These are phyloP conservation scores for Albophoma yamanashiensis DNA, from an alignment of 2,329 filamentous ascomycete genomes.

Conservation along the genomic window DNA sequence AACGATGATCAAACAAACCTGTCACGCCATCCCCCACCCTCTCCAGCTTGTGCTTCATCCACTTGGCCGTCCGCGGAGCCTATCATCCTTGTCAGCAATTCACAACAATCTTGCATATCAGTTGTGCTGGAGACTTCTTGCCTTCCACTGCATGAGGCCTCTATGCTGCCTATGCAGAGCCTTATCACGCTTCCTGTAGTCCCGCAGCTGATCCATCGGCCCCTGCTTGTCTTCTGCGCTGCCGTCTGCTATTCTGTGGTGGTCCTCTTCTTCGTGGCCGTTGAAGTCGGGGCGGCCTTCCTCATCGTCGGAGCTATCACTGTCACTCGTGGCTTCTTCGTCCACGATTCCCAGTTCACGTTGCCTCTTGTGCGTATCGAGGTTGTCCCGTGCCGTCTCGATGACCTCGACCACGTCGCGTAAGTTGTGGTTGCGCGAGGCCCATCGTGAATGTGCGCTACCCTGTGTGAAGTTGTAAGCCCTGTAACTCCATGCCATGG, in stretches of 20 bases:
- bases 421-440: conserved; percentile 20
- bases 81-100: conserved; percentile 4
- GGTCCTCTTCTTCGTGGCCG: conserved; percentile 16
- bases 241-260: conserved; percentile 25
- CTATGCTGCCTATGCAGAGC: conserved; percentile 54
- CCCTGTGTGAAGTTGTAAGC: conserved; percentile 12
- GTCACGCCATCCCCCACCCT: conserved; percentile 49
- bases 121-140: conserved; percentile 10
- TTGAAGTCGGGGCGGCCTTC: conserved; percentile 12
- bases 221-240: conserved; percentile 29
- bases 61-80: conserved; percentile 35
- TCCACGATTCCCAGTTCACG: conserved; percentile 23
- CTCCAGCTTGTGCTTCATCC: conserved; percentile 39
- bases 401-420: conserved; percentile 36
- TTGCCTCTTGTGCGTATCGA: conserved; percentile 18
- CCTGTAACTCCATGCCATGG: too few species aligned
- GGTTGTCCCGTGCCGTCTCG: conserved; percentile 25
- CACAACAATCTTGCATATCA: not conserved
- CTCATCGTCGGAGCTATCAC: conserved; percentile 16
- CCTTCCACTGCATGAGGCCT: conserved; percentile 63
- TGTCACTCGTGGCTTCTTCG: conserved; percentile 18
- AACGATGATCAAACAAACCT: conserved; percentile 46
- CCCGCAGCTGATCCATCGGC: conserved; percentile 39
- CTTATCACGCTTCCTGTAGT: conserved; percentile 49
- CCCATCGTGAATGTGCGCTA: conserved; percentile 23